Conservation (phyloP, 805 yeast species). For the Saturnispora hagleri region DNA sequence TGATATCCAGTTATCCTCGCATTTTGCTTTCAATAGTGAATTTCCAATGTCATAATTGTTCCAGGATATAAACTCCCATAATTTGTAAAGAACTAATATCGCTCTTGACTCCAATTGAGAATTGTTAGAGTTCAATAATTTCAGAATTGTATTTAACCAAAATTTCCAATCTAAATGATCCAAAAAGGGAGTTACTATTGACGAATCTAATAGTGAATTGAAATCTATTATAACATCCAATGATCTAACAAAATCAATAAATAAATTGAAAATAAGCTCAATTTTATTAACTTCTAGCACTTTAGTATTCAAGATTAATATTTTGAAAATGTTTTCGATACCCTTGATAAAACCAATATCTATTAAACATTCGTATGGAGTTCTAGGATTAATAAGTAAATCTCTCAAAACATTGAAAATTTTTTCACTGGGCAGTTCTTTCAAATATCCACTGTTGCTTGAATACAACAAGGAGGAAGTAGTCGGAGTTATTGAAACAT, state of each 20-base stretch:
- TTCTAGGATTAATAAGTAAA: constrained; percentile 24
- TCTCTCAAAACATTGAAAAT: constrained; percentile 30
- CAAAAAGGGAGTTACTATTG: background rate
- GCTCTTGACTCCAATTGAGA: constrained; percentile 54
- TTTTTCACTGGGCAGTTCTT: constrained; percentile 24
- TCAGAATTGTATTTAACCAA: constrained; percentile 54
- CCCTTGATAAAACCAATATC: constrained; percentile 16
- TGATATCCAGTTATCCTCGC: constrained; percentile 28
- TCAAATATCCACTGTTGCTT: constrained; percentile 7
- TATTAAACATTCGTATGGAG: constrained; percentile 22
- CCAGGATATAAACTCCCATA: constrained; percentile 62
- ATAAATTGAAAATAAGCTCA: constrained; percentile 19
- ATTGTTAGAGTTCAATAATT: constrained; percentile 56
- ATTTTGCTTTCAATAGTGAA: background rate
- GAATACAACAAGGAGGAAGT: background rate
- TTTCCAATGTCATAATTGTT: constrained; percentile 7
- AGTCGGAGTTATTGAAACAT: background rate
- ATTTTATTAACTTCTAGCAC: constrained; percentile 19
- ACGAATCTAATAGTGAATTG: background rate
- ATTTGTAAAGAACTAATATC: constrained; percentile 56
- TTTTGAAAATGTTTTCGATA: constrained; percentile 19
- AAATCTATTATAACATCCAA: constrained; percentile 9
- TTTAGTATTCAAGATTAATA: constrained; percentile 18
- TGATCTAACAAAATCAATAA: constrained; percentile 19
- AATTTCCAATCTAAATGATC: constrained; percentile 55